Conservation (phyloP, 2,329 filamentous ascomycete species). For the Leptographium procerum region DNA sequence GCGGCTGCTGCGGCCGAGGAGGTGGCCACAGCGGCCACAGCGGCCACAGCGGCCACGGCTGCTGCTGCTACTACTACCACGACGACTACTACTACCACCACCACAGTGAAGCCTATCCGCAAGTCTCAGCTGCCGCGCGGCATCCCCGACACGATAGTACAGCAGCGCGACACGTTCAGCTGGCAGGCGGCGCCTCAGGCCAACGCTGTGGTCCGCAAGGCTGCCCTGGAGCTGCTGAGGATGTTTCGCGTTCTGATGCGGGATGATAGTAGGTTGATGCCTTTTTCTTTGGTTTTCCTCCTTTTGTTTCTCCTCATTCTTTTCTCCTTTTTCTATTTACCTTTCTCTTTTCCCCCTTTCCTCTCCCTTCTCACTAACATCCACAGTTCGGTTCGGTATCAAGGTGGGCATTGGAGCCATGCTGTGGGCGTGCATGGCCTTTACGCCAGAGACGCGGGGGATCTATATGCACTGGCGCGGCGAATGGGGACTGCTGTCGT, state of each 20-base stretch:
- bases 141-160: constrained; percentile 41
- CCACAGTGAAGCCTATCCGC: constrained; percentile 34
- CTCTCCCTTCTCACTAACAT: constrained; percentile 12
- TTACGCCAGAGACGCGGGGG: constrained; percentile 65
- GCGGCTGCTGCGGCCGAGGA: neutral
- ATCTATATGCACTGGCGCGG: constrained; percentile 82
- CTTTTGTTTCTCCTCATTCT: no score
- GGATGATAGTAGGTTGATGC: constrained; percentile 34
- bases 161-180: constrained; percentile 39
- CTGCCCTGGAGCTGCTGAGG: constrained; percentile 35
- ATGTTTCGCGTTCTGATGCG: constrained; percentile 36
- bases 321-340: no score
- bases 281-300: neutral
- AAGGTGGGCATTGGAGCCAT: constrained; percentile 89
- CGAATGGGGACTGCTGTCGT: constrained; percentile 92
- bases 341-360: no score
- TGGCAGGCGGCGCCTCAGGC: constrained; percentile 43
- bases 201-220: constrained; percentile 29
- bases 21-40: neutral
- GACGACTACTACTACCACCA: no score
- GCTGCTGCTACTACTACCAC: no score
- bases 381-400: constrained; percentile 58
- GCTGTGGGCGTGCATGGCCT: constrained; percentile 81
- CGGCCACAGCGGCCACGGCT: neutral
- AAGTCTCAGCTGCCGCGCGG: constrained; percentile 44